Evolutionary conservation across 345 rosid genomes (phyloP), one percentile per base, ranked within the genome.

Genomic region (Rhodamnia rubescens): DNA sequence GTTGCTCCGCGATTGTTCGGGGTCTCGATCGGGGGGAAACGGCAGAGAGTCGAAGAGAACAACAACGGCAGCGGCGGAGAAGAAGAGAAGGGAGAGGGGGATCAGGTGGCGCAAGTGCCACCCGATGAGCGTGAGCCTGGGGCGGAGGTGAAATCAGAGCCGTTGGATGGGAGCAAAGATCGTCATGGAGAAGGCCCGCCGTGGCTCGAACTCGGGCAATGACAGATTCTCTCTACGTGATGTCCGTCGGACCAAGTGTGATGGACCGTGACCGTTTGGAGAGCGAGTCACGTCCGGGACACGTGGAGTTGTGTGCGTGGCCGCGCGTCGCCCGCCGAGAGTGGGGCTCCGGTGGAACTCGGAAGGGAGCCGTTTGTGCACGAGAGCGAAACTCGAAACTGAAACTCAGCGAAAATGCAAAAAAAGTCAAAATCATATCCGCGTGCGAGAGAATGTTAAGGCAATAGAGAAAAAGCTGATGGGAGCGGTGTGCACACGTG

Each of bases 1-100:
- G 40, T 90, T 86, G 90, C 90, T 2, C 98, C 98, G 16, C 92
- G 92, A 89, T 83, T 97, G 86, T 97, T 97, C 80, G 99, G 99
- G 59, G 98, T 97, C 22, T 90, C 96, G 1, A 94, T 97, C 8
- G 98, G 99, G 64, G 83, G 85, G 15, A 97, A 97, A 88, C 93
- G 99, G 86, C 86, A 87, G 87, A 92, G 95, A 87, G 85, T 81
- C 85, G 95, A 89, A 1, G 95, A 88, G 47, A 93, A 90, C 20
- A 84, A 91, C 51, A 11, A 18, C 59, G 2, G 32, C 32, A 36
- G 40, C 47, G 7, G 85, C 57, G 78, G 83, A 18, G 54, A 55
- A 56, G 58, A 55, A 85, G 52, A 87, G 84, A n/a, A 83, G 69
- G 52, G 86, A 47, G 87, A 53, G 83, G 56, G 84, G 14, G 78